Conservation (phyloP, 228 moss, liverwort and hornwort species). For the Sphagnum fallax region DNA sequence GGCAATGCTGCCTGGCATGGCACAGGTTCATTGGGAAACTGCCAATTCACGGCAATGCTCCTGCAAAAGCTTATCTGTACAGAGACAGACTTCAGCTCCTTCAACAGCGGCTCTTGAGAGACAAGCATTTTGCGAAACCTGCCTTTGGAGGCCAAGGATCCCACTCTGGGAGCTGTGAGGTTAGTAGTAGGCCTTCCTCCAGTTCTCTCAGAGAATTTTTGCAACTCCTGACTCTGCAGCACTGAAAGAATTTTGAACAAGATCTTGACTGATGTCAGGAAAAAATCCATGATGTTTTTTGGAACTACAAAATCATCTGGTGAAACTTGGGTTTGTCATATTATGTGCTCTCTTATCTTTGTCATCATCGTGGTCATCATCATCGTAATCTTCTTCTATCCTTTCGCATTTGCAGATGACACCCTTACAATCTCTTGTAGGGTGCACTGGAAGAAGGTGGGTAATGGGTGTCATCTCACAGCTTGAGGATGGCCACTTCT, state of each 20-base stretch:
- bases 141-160: slow-evolving; percentile 58
- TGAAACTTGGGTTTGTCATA: background rate
- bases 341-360: too few species aligned
- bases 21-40: slow-evolving; percentile 40
- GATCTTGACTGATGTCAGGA: background rate
- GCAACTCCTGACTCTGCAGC: background rate
- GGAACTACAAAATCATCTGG: background rate
- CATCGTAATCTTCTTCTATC: background rate
- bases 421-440: slow-evolving; percentile 64
- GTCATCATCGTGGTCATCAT: too few species aligned
- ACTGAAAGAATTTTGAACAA: background rate
- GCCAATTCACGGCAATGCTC: slow-evolving; percentile 68
- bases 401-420: slow-evolving; percentile 30
- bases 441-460: slow-evolving; percentile 66
- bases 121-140: slow-evolving; percentile 84
- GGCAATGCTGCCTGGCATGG: background rate
- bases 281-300: background rate
- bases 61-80: slow-evolving; percentile 75
- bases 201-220: background rate
- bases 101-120: slow-evolving; percentile 78
- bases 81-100: slow-evolving; percentile 77
- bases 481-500: slow-evolving; percentile 75
- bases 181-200: slow-evolving; percentile 1
- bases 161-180: slow-evolving; percentile 70
- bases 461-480: slow-evolving; percentile 93